Evolutionary conservation across 768 basidiomycete genomes (phyloP), one percentile per base, ranked within the genome.

Genomic region (Suillus spraguei): DNA sequence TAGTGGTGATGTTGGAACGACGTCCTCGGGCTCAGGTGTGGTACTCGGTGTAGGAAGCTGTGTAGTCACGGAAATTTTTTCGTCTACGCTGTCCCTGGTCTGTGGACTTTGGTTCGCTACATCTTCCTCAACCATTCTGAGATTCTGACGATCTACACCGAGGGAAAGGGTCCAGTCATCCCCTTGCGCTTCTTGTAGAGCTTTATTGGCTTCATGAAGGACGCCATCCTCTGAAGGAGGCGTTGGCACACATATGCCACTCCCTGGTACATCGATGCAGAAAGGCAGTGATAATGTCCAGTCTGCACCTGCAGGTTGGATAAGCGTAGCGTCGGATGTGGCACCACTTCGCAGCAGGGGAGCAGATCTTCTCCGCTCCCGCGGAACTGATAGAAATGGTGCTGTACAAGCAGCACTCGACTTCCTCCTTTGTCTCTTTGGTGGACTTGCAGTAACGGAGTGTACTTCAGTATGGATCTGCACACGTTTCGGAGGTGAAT

Each of bases 271-370:
- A 35, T 75, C 74, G 3, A 66, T 75, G 28, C 65, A 72, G 38
- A 76, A 70, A 1, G 74, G 74, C 13, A 75, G 70, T 1, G 73
- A 76, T 39, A 75, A 35, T 2, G 74, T 75, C 74, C 74, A 75
- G 22, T 75, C 74, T 9, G 64, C 50, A 10, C 60, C 64, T 11
- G 47, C 33, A 24, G 41, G 44, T 8, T 33, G 33, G 10, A 35
- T 42, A 24, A 42, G 39, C 10, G 36, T 38, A n/a, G 14, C 32
- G 22, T 62, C 17, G 2, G 44, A 24, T 13, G 41, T 22, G 41
- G 49, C 3, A 13, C 54, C 60, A 14, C 53, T 47, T 33, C 71
- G 68, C 35, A 74, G 49, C 32, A 74, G 60, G 0, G 74, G 74
- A 2, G 75, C 71, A 1, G 74, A 75, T 52, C 74, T 74, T 13